Percentiles rank a stretch among this genome's conserved stretches.
Conservation (phyloP, 2,329 filamentous ascomycete genomes). For the Botryosphaeria dothidea region DNA sequence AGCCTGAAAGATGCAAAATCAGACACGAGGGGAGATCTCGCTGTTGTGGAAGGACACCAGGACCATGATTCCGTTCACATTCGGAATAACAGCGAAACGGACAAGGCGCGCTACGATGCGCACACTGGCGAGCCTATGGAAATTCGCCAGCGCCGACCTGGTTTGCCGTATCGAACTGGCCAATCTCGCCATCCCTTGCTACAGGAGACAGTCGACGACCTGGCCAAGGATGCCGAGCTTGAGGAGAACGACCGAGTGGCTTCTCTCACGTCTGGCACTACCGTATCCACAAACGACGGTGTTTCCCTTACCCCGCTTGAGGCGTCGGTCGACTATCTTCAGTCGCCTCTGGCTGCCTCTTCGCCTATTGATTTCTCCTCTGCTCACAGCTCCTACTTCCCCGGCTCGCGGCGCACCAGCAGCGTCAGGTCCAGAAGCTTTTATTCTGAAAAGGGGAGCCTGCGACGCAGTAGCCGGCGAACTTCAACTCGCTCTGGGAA, state of each 20-base stretch:
- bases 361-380: slow-evolving; percentile 40
- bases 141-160: slow-evolving; percentile 20
- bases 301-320: slow-evolving; percentile 40
- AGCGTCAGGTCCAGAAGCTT: slow-evolving; percentile 32
- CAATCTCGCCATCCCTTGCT: slow-evolving; percentile 37
- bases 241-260: slow-evolving; percentile 37
- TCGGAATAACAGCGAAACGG: slow-evolving; percentile 25
- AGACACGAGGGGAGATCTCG: slow-evolving; percentile 22
- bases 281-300: slow-evolving; percentile 42
- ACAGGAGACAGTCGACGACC: slow-evolving; percentile 34
- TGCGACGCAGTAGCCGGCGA: slow-evolving; percentile 38
- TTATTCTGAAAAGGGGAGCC: slow-evolving; percentile 24
- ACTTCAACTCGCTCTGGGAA: slow-evolving; percentile 52
- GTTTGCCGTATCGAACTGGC: slow-evolving; percentile 31
- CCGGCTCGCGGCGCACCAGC: slow-evolving; percentile 31
- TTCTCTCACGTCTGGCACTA: slow-evolving; percentile 45
- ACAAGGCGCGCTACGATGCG: slow-evolving; percentile 29
- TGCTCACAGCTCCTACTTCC: slow-evolving; percentile 23
- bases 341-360: slow-evolving; percentile 32
- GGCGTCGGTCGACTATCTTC: slow-evolving; percentile 31
- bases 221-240: slow-evolving; percentile 11
- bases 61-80: slow-evolving; percentile 23
- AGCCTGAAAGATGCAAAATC: not conserved
- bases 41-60: slow-evolving; percentile 23
- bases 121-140: slow-evolving; percentile 17